phyloP scores from a whole-genome alignment of 208 protist species.

The Endotrypanum monterogeii region DNA sequence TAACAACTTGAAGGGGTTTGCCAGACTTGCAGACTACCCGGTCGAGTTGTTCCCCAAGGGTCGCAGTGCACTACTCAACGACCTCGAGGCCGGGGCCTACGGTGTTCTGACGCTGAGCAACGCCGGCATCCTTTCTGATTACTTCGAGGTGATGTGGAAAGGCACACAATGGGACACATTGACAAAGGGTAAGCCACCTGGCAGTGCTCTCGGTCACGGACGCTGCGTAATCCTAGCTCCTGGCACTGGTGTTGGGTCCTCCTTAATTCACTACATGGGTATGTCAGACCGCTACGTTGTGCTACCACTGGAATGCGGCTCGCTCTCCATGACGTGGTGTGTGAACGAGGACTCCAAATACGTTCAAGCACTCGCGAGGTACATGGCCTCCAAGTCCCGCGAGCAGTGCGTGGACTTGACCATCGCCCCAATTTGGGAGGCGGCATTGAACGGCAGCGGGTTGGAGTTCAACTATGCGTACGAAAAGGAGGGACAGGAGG shows the following conservation, averaged over 20 bases:
- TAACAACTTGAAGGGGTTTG: constrained; percentile 69
- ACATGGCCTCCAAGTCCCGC: constrained; percentile 18
- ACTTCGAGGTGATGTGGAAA: constrained; percentile 77
- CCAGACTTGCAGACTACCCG: constrained; percentile 51
- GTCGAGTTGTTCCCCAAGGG: constrained; percentile 51
- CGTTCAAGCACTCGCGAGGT: constrained; percentile 22
- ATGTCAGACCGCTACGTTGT: constrained; percentile 38
- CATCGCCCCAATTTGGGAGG: constrained; percentile 45
- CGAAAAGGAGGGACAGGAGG: constrained; percentile 14
- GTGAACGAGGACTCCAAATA: constrained; percentile 16
- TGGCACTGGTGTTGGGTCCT: constrained; percentile 67
- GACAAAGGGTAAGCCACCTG: constrained; percentile 23
- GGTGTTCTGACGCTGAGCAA: constrained; percentile 67
- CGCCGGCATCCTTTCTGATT: constrained; percentile 40
- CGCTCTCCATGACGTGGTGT: constrained; percentile 37
- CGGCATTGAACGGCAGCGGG: constrained; percentile 41
- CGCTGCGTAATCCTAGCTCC: constrained; percentile 58
- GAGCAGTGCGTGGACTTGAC: constrained; percentile 6
- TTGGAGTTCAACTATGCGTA: constrained; percentile 63
- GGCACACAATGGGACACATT: constrained; percentile 48
- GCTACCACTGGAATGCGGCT: constrained; percentile 56
- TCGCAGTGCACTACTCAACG: constrained; percentile 63
- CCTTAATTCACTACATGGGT: constrained; percentile 59
- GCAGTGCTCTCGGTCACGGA: constrained; percentile 39
- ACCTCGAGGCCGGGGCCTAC: constrained; percentile 66